Evolutionary conservation across 1,284 basidiomycete genomes (phyloP).

Genomic region (Paramarasmius palmivorus): DNA sequence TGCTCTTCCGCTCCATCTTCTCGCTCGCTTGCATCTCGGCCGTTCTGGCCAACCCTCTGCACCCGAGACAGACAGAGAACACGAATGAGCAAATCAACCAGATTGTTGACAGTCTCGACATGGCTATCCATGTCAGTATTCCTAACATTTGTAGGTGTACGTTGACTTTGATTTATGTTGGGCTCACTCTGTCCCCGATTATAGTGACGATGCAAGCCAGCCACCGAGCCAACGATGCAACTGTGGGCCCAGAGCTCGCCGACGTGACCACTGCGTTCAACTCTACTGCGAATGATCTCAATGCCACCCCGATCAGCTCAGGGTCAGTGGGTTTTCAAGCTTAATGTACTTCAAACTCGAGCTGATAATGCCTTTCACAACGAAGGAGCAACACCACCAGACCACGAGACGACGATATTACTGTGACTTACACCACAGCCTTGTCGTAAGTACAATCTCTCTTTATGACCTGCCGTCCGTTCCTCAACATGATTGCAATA

Average conservation of each 20-base stretch:
- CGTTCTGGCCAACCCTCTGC: slow-evolving; percentile 23
- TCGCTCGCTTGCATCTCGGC: slow-evolving; percentile 22
- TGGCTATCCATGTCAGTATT: slow-evolving; percentile 20
- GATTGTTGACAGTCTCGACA: slow-evolving; percentile 25
- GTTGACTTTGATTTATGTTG: neutral
- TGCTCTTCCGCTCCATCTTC: slow-evolving; percentile 15
- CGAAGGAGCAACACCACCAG: slow-evolving; percentile 9
- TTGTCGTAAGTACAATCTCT: slow-evolving; percentile 24
- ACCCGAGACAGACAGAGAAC: neutral
- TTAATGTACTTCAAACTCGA: neutral
- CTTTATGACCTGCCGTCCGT: neutral
- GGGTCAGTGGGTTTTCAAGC: slow-evolving; percentile 31
- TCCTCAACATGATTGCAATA: slow-evolving; percentile 11
- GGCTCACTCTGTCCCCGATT: neutral
- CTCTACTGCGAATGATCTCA: slow-evolving; percentile 19
- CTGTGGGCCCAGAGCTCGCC: slow-evolving; percentile 26
- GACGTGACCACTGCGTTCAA: slow-evolving; percentile 25
- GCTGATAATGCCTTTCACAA: neutral
- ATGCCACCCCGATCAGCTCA: slow-evolving; percentile 26
- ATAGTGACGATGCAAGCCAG: slow-evolving; percentile 30
- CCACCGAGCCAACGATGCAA: slow-evolving; percentile 25
- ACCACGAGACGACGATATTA: slow-evolving; percentile 35
- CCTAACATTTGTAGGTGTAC: slow-evolving; percentile 26
- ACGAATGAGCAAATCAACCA: slow-evolving; percentile 6
- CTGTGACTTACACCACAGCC: slow-evolving; percentile 27